A percentile compares a stretch with the other conserved stretches of the same genome.
phyloP scores from a whole-genome alignment of 2,329 filamentous ascomycete species.

The Cladosporium phlei region DNA sequence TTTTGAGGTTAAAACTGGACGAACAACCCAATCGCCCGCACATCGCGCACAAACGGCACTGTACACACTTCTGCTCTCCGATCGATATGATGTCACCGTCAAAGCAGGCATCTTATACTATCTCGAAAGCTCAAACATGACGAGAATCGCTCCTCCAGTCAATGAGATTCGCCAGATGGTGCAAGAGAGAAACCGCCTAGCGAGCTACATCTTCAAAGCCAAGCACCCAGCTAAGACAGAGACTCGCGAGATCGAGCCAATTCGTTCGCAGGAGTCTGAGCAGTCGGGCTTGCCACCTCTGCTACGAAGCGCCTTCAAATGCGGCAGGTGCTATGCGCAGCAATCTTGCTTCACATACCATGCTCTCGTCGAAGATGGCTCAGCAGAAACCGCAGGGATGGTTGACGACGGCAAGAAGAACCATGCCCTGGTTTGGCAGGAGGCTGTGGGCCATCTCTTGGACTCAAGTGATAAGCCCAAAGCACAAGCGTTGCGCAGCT shows the following conservation, averaged over 20 bases:
- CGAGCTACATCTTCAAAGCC: slow-evolving; percentile 65
- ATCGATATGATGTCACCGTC: slow-evolving; percentile 91
- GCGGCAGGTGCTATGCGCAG: slow-evolving; percentile 85
- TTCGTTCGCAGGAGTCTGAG: slow-evolving; percentile 40
- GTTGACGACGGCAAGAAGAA: slow-evolving; percentile 54
- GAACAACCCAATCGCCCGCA: slow-evolving; percentile 67
- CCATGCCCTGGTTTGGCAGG: slow-evolving; percentile 56
- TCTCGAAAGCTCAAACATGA: slow-evolving; percentile 81
- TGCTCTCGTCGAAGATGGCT: slow-evolving; percentile 78
- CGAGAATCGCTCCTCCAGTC: slow-evolving; percentile 77
- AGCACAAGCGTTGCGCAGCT: slow-evolving; percentile 59
- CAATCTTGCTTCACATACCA: slow-evolving; percentile 90
- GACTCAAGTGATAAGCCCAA: slow-evolving; percentile 50
- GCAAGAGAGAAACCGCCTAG: slow-evolving; percentile 86
- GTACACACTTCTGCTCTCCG: slow-evolving; percentile 86
- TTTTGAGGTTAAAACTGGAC: slow-evolving; percentile 93
- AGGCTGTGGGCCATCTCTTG: slow-evolving; percentile 53
- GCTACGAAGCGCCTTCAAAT: slow-evolving; percentile 75
- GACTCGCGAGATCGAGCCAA: slow-evolving; percentile 18
- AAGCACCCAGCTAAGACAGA: slow-evolving; percentile 20
- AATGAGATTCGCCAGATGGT: slow-evolving; percentile 94
- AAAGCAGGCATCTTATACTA: slow-evolving; percentile 91
- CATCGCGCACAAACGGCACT: slow-evolving; percentile 92
- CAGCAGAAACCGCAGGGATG: slow-evolving; percentile 75
- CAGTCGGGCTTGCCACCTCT: slow-evolving; percentile 79